A percentile compares a stretch with the other conserved stretches of the same genome.
These are phyloP conservation scores for Bothriochloa decipiens DNA, from an alignment of 176 grass and related monocot genomes.

Conservation along the genomic window DNA sequence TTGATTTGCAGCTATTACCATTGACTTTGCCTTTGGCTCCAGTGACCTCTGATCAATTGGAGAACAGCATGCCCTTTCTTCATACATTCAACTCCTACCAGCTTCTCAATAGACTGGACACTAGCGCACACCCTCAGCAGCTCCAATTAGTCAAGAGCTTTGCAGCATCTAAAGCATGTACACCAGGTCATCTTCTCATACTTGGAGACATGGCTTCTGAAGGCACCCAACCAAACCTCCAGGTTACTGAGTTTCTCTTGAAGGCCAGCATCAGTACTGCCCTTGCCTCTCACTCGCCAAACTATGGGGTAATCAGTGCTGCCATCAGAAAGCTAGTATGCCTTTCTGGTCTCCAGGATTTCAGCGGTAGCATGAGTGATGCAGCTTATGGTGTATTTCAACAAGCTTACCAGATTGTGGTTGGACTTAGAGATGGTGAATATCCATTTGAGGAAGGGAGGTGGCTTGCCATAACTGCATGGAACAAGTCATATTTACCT, in stretches of 20 bases:
- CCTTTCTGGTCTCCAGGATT: slow-evolving; percentile 60
- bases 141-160: slow-evolving; percentile 81
- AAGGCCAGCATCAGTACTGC: slow-evolving; percentile 61
- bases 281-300: slow-evolving; percentile 68
- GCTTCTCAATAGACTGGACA: slow-evolving; percentile 62
- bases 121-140: slow-evolving; percentile 52
- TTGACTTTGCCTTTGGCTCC: slow-evolving; percentile 47
- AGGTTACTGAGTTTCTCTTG: slow-evolving; percentile 72
- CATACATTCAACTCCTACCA: slow-evolving; percentile 70
- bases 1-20: slow-evolving; percentile 58
- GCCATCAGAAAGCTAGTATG: slow-evolving; percentile 67
- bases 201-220: slow-evolving; percentile 60
- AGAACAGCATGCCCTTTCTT: slow-evolving; percentile 56
- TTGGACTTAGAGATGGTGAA: slow-evolving; percentile 80
- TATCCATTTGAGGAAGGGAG: slow-evolving; percentile 84
- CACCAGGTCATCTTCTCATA: slow-evolving; percentile 60
- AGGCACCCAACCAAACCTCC: slow-evolving; percentile 61
- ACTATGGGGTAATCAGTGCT: slow-evolving; percentile 73
- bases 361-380: slow-evolving; percentile 59
- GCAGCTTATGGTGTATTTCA: slow-evolving; percentile 66
- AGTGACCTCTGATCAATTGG: slow-evolving; percentile 50
- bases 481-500: slow-evolving; percentile 77
- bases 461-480: slow-evolving; percentile 78
- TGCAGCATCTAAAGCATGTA: slow-evolving; percentile 70
- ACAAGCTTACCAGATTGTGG: slow-evolving; percentile 84